These are phyloP conservation scores for Coemansia guatemalensis DNA, from an alignment of 192 early-diverging fungal genomes.

Conservation along the genomic window DNA sequence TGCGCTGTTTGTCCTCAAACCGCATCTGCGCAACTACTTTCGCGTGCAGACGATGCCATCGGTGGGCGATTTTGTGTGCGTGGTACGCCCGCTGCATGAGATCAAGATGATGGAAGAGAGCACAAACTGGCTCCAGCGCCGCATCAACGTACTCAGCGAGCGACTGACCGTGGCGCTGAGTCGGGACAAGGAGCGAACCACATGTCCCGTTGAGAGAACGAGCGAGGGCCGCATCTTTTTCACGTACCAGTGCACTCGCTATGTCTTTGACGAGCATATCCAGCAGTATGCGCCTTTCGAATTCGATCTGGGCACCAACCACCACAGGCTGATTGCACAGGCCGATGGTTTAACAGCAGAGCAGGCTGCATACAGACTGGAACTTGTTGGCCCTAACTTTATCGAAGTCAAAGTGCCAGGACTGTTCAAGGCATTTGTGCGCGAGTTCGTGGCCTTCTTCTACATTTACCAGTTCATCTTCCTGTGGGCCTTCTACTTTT, in stretches of 20 bases:
- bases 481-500: constrained; percentile 70
- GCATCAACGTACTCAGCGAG: constrained; percentile 49
- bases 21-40: constrained; percentile 67
- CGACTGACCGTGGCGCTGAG: constrained; percentile 19
- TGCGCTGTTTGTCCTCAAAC: constrained; percentile 38
- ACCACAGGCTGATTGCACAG: constrained; percentile 49
- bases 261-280: constrained; percentile 58
- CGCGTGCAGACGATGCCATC: constrained; percentile 54
- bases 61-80: constrained; percentile 51
- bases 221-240: constrained; percentile 53
- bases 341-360: constrained; percentile 52
- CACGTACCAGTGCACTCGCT: constrained; percentile 78
- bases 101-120: constrained; percentile 56
- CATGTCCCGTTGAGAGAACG: constrained; percentile 37
- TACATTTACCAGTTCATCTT: constrained; percentile 68
- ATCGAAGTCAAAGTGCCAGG: constrained; percentile 55
- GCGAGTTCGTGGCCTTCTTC: constrained; percentile 62
- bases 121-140: constrained; percentile 29
- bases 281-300: constrained; percentile 60
- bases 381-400: constrained; percentile 67
- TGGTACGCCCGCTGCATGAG: constrained; percentile 53
- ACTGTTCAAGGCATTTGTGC: constrained; percentile 51
- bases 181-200: constrained; percentile 49
- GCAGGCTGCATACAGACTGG: constrained; percentile 57
- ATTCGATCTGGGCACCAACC: constrained; percentile 60